Evolutionary conservation across 345 rosid genomes (phyloP), one percentile per base, ranked within the genome.

Genomic region (Gynandropsis gynandra): DNA sequence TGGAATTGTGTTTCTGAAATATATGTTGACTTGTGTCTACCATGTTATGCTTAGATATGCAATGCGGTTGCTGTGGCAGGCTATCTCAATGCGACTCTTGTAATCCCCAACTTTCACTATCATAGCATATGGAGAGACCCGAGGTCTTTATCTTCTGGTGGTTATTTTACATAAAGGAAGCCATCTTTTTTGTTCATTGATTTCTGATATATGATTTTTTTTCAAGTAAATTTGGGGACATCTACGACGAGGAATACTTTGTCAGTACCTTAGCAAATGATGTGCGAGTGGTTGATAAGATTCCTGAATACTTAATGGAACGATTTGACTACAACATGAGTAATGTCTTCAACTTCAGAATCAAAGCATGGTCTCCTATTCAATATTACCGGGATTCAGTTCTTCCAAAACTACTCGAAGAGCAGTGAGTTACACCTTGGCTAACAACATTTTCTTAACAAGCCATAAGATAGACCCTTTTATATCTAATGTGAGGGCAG

Each of bases 1-100:
- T 48, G 49, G 50, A 45, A 43, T 39, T 37, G 53, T 54, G 56
- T 54, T 13, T 38, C 12, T 58, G 54, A 38, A 47, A 48, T 35
- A 46, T 43, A 33, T 64, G 42, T 59, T 58, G 48, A 65, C 65
- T 66, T 62, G 24, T 63, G 42, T 52, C 53, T 58, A 48, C 42
- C 39, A 62, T 52, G 53, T 74, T 72, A 21, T 73, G 62, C 52
- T 65, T 75, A 93, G 99, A 88, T 88, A 80, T 85, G 99, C 83
- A 88, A 93, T 80, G 97, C 95, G 45, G 99, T 85, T 70, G 92
- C 99, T 64, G 95, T 93, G 72, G 99, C 99, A 4, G 99, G 97
- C 72, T 83, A 77, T 73, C 94, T 93, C 50, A 93, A 93, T 74
- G 99, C 99, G 14, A 93, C 99, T 16, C 85, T 93, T 59, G 59